These are phyloP conservation scores for Talaromyces rugulosus DNA, from an alignment of 2,329 filamentous ascomycete species.

Conservation along the genomic window DNA sequence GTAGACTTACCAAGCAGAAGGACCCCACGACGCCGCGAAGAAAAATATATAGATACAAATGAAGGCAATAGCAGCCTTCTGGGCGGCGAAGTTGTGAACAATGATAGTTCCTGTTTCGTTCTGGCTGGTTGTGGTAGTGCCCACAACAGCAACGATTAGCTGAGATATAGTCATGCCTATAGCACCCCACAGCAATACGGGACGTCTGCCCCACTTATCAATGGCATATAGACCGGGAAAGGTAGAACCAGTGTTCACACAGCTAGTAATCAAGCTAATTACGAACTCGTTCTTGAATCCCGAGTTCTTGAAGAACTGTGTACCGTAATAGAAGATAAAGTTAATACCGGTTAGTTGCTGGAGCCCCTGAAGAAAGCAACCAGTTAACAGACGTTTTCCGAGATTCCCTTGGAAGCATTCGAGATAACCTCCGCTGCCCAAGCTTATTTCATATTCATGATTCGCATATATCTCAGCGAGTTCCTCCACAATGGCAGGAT, in stretches of 20 bases:
- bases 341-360: conserved; percentile 42
- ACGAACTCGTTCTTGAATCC: conserved; percentile 43
- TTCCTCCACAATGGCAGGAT: conserved; percentile 32
- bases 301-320: conserved; percentile 37
- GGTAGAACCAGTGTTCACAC: conserved; percentile 47
- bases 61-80: conserved; percentile 43
- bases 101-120: conserved; percentile 32
- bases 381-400: conserved; percentile 36
- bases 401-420: conserved; percentile 32
- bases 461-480: conserved; percentile 30
- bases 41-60: conserved; percentile 46
- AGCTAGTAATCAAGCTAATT: conserved; percentile 45
- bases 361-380: conserved; percentile 34
- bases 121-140: conserved; percentile 33
- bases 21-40: conserved; percentile 43
- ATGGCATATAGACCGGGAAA: conserved; percentile 46
- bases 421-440: conserved; percentile 33
- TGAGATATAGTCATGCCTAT: conserved; percentile 44
- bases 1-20: conserved; percentile 25
- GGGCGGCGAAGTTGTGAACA: conserved; percentile 40
- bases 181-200: conserved; percentile 44
- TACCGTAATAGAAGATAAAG: conserved; percentile 42
- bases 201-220: conserved; percentile 47
- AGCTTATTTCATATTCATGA: conserved; percentile 69
- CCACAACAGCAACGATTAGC: conserved; percentile 44